Evolutionary conservation across 2,329 filamentous ascomycete species (phyloP).

Genomic region (Emmonsia crescens): DNA sequence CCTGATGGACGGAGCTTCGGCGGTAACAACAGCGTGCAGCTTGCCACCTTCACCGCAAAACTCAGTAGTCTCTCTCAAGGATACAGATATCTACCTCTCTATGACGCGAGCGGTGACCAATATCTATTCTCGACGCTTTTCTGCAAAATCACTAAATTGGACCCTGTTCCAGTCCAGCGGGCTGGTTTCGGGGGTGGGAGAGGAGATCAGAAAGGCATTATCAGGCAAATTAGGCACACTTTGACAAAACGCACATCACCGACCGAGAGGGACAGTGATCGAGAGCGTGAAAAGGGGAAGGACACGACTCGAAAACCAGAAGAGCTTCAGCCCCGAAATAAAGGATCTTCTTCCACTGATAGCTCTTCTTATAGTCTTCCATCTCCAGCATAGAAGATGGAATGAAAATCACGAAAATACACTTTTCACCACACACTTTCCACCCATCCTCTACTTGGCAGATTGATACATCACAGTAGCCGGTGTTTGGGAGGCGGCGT

Average conservation of each 20-base stretch:
- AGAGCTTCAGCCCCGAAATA: background rate
- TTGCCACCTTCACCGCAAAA: slow-evolving; percentile 89
- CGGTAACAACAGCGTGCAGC: slow-evolving; percentile 49
- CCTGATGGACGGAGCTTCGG: slow-evolving; percentile 61
- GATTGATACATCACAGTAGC: background rate
- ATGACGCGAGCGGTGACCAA: slow-evolving; percentile 79
- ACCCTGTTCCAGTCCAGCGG: slow-evolving; percentile 34
- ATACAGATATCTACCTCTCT: slow-evolving; percentile 82
- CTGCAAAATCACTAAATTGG: slow-evolving; percentile 65
- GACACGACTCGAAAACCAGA: background rate
- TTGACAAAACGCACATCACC: slow-evolving; percentile 35
- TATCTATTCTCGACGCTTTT: slow-evolving; percentile 93
- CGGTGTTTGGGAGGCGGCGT: slow-evolving; percentile 1
- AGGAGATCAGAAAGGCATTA: slow-evolving; percentile 31
- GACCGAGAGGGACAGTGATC: slow-evolving; percentile 21
- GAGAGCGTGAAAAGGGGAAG: slow-evolving; percentile 3
- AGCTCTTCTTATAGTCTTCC: background rate
- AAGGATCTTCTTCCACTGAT: background rate
- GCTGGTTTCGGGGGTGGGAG: slow-evolving; percentile 30
- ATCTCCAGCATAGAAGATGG: background rate
- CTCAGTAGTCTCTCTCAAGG: slow-evolving; percentile 80
- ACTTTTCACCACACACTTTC: background rate
- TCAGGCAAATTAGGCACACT: slow-evolving; percentile 34
- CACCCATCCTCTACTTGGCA: background rate
- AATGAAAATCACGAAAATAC: background rate